Evolutionary conservation across 768 basidiomycete species (phyloP), one percentile per base, ranked within the genome.

Genomic region (Amanita fuliginea): DNA sequence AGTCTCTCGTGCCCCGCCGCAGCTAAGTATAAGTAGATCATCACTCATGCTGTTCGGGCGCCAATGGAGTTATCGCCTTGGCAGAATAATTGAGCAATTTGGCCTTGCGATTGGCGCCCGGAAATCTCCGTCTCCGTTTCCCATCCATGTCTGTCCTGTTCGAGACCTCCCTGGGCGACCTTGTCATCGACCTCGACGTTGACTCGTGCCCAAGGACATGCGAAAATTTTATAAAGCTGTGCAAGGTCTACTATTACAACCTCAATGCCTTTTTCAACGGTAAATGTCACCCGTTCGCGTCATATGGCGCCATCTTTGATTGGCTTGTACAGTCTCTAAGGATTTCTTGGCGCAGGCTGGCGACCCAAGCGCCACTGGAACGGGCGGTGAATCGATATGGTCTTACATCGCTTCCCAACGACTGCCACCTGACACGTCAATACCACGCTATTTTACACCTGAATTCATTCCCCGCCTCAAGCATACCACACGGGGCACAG

Each of bases 251-350:
- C 63, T 95, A 95, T 64, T 98, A 95, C 73, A 95, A 94, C 63
- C 68, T 96, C 53, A 91, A 93, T 62, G 91, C 91, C 0, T 99
- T 99, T 71, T 98, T 98, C 76, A 97, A 99, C 67, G 92, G 93
- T 93, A 53, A n/a, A n/a, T n/a, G n/a, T n/a, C n/a, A 50, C 84
- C 69, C 9, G 42, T 24, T 24, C 22, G n/a, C 10, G 10, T 43
- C 30, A 34, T 24, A 4, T 43, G n/a, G 9, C 14, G 2, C 22
- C 22, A 24, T 24, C 22, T 24, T n/a, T n/a, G n/a, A n/a, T n/a
- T n/a, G n/a, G n/a, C n/a, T n/a, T n/a, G n/a, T n/a, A n/a, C 22
- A 24, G 22, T 24, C 22, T 93, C 93, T 34, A 96, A 95, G 66
- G 92, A 97, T 62, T 99, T 99, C 56, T 76, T 99, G 46, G 94